Evolutionary conservation across 139 green algal species (phyloP), one percentile per base, ranked within the genome.

Genomic region (Chlamydomonas sp.): DNA sequence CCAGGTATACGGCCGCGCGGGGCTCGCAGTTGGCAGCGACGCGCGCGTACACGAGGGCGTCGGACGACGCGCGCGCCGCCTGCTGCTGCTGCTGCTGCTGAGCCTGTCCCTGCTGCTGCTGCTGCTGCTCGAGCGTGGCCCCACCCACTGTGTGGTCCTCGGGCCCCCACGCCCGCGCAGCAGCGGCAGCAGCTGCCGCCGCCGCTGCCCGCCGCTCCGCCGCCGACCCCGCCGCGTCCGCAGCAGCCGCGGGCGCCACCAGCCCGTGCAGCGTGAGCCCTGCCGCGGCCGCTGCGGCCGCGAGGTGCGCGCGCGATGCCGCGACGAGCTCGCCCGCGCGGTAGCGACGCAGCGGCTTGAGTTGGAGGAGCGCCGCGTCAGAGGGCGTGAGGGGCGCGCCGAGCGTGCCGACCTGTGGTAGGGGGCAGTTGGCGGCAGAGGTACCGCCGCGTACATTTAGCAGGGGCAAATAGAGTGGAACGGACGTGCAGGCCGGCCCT

Each of bases 341-440:
- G 70, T 81, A 83, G 48, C 64, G 39, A 3, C 48, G 28, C 59
- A 91, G 76, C 8, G 85, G 85, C 47, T 75, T 71, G 20, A 86
- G 75, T 48, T 81, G 72, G 35, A 89, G 61, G 37, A 86, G 68
- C 34, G 62, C 64, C 3, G 29, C 38, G 67, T 91, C 85, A 5
- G 65, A 60, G 16, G 76, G 58, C 28, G 77, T 66, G 49, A 91
- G 59, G 26, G 73, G 65, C 2, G 65, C 70, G 28, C 85, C 85
- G 0, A 77, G 79, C 10, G 69, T 20, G n/a, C n/a, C n/a, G n/a
- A n/a, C n/a, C n/a, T n/a, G n/a, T n/a, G n/a, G n/a, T n/a, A n/a
- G n/a, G n/a, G n/a, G n/a, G n/a, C n/a, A n/a, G n/a, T n/a, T n/a
- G n/a, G n/a, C n/a, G n/a, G n/a, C n/a, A n/a, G n/a, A n/a, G n/a